Evolutionary conservation across 176 grass and related monocot species (phyloP).

Genomic region (sorghum (Sorghum bicolor)): Sorghum_bicolor_NCBIv3 NC_012877.2:4145001-4145500

Average conservation of each 20-base stretch:
- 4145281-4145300: not conserved
- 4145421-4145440: not conserved
- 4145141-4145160: conserved; percentile 8
- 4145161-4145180: conserved; percentile 25
- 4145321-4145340: not conserved
- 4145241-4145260: not conserved
- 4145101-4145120: conserved; percentile 40
- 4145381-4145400: not conserved
- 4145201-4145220: conserved; percentile 8
- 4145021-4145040: not conserved
- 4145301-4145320: not conserved
- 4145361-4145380: not conserved
- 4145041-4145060: conserved; percentile 20
- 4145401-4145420: not conserved
- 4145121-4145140: conserved; percentile 26
- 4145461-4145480: not conserved
- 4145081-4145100: not conserved
- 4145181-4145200: not conserved
- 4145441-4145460: not conserved
- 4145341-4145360: not conserved
- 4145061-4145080: conserved; percentile 15
- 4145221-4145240: conserved; percentile 13
- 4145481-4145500: not conserved
- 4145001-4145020: conserved; percentile 10
- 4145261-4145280: not conserved